Conservation (phyloP, 495 filamentous ascomycete genomes). For the Penicillium salamii region DNA sequence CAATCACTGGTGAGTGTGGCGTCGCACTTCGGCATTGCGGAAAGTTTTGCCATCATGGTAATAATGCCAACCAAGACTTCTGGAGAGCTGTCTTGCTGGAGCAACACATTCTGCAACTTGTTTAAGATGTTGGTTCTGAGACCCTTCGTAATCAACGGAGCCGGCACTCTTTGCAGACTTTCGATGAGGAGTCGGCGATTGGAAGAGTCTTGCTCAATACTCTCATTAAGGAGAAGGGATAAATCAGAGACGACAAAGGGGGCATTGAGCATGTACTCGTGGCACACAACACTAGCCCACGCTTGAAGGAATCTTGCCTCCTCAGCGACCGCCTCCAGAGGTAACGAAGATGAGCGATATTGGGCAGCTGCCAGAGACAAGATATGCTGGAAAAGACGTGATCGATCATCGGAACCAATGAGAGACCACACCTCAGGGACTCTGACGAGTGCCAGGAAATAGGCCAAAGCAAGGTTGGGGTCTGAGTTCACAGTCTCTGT, state of each 20-base stretch:
- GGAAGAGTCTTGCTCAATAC: constrained; percentile 27
- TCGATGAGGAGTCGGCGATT: constrained; percentile 36
- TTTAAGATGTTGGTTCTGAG: constrained; percentile 37
- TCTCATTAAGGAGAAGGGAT: constrained; percentile 32
- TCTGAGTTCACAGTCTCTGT: constrained; percentile 33
- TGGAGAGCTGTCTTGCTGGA: constrained; percentile 27
- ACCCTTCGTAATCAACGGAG: constrained; percentile 35
- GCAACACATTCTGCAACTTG: constrained; percentile 31
- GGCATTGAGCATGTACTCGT: constrained; percentile 42
- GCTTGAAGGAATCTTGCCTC: constrained; percentile 38
- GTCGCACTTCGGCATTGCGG: constrained; percentile 41
- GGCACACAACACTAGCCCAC: constrained; percentile 43
- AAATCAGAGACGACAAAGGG: constrained; percentile 36
- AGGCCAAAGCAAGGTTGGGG: constrained; percentile 32
- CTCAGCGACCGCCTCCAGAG: constrained; percentile 27
- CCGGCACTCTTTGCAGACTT: constrained; percentile 41
- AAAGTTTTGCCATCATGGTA: constrained; percentile 44
- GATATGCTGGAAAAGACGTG: constrained; percentile 33
- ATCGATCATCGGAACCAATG: constrained; percentile 26
- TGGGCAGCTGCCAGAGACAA: constrained; percentile 36
- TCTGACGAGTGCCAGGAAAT: constrained; percentile 33
- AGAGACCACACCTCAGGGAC: constrained; percentile 32
- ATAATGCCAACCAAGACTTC: constrained; percentile 33
- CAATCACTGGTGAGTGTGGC: constrained; percentile 38
- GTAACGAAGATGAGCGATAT: constrained; percentile 25